Evolutionary conservation across 495 filamentous ascomycete genomes (phyloP).

Genomic region (Extremus antarcticus): DNA sequence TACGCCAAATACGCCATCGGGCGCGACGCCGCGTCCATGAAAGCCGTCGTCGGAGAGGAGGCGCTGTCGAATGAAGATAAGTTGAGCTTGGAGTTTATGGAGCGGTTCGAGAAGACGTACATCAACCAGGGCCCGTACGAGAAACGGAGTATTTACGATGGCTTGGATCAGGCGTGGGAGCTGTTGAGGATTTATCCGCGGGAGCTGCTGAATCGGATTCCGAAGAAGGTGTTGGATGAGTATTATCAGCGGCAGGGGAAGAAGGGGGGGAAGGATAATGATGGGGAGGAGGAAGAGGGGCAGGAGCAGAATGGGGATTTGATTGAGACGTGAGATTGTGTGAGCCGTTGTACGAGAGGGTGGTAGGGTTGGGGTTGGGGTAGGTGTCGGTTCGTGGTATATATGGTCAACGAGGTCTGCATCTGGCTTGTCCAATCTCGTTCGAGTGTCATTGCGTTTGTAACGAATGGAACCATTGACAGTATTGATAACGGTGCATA

Average conservation of each 20-base stretch:
- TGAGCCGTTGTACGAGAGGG: background rate
- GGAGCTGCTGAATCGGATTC: slow-evolving; percentile 94
- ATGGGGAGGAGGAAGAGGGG: slow-evolving; percentile 42
- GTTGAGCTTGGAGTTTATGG: slow-evolving; percentile 92
- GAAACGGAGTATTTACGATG: slow-evolving; percentile 76
- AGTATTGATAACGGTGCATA: no score
- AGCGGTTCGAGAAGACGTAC: slow-evolving; percentile 92
- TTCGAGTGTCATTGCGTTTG: no score
- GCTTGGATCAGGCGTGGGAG: slow-evolving; percentile 90
- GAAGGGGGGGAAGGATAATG: slow-evolving; percentile 58
- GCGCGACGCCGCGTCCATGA: slow-evolving; percentile 96
- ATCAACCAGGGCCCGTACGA: slow-evolving; percentile 91
- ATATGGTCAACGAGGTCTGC: no score
- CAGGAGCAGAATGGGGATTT: slow-evolving; percentile 26
- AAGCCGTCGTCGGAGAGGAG: slow-evolving; percentile 97
- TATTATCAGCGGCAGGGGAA: slow-evolving; percentile 67
- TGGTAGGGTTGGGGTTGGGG: background rate
- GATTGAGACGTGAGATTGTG: slow-evolving; percentile 33
- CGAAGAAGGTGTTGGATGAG: slow-evolving; percentile 82
- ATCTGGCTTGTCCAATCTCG: no score
- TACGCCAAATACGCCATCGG: slow-evolving; percentile 99
- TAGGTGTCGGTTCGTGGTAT: background rate
- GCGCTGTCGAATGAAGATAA: slow-evolving; percentile 93
- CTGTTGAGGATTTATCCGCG: slow-evolving; percentile 92
- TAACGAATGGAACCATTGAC: no score